Evolutionary conservation across 2,329 filamentous ascomycete genomes (phyloP).

Genomic region (Claviceps arundinis): DNA sequence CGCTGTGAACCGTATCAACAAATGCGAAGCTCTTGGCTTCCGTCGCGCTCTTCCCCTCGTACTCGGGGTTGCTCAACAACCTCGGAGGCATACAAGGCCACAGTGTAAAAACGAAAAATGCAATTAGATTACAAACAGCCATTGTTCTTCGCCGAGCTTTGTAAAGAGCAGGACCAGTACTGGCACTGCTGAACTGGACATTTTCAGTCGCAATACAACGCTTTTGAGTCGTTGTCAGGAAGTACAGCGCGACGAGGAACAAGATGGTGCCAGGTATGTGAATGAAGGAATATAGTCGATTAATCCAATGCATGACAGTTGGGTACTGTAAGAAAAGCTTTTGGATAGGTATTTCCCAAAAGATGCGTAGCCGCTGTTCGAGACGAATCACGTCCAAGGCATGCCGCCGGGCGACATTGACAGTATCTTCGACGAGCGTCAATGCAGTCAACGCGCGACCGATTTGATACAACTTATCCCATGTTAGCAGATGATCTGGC

Average conservation of each 20-base stretch:
- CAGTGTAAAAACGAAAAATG: slow-evolving; percentile 47
- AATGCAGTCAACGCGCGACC: slow-evolving; percentile 59
- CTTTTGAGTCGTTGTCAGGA: slow-evolving; percentile 52
- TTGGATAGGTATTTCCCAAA: slow-evolving; percentile 40
- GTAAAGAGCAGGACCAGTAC: slow-evolving; percentile 34
- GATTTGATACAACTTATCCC: slow-evolving; percentile 53
- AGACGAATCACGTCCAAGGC: slow-evolving; percentile 53
- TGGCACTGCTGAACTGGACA: slow-evolving; percentile 15
- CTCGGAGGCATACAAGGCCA: slow-evolving; percentile 53
- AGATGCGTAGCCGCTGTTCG: slow-evolving; percentile 52
- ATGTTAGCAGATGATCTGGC: neutral
- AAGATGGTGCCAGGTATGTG: slow-evolving; percentile 66
- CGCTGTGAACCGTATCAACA: slow-evolving; percentile 45
- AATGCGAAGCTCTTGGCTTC: slow-evolving; percentile 49
- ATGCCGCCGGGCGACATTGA: slow-evolving; percentile 54
- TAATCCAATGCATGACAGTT: slow-evolving; percentile 51
- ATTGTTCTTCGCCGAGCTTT: slow-evolving; percentile 44
- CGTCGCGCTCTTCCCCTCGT: slow-evolving; percentile 39
- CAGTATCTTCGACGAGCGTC: slow-evolving; percentile 53
- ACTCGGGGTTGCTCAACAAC: slow-evolving; percentile 41
- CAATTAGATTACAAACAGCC: slow-evolving; percentile 47
- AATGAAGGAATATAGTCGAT: slow-evolving; percentile 63
- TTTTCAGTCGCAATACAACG: slow-evolving; percentile 20
- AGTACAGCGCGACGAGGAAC: slow-evolving; percentile 52
- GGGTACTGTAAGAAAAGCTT: slow-evolving; percentile 33